These are phyloP conservation scores for Sambucus nigra DNA, from an alignment of 129 eudicot genomes.

Conservation along the genomic window DNA sequence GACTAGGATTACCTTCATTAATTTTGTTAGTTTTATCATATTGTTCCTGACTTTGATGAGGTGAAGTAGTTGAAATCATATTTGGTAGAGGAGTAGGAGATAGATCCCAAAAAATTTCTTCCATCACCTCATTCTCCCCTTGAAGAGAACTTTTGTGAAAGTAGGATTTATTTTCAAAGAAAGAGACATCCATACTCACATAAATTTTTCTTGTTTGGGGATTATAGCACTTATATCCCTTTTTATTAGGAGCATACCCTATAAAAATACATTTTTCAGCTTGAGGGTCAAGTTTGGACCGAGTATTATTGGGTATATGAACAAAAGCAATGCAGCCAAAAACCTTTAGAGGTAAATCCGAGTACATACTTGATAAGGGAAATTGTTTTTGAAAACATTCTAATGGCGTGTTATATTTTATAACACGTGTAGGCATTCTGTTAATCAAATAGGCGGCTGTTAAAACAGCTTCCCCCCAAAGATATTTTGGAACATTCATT, in stretches of 20 bases:
- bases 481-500: background rate
- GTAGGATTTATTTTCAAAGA: too few species aligned
- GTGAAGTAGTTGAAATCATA: too few species aligned
- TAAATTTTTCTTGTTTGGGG: background rate
- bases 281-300: background rate
- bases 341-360: background rate
- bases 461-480: slow-evolving; percentile 4
- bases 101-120: too few species aligned
- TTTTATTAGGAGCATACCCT: background rate
- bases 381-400: background rate
- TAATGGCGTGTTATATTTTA: slow-evolving; percentile 6
- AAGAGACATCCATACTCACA: too few species aligned
- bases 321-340: background rate
- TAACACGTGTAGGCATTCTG: slow-evolving; percentile 1
- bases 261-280: slow-evolving; percentile 1
- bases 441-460: slow-evolving; percentile 7
- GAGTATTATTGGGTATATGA: background rate
- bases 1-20: too few species aligned
- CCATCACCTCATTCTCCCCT: too few species aligned
- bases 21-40: too few species aligned
- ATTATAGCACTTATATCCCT: background rate
- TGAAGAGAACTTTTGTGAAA: too few species aligned
- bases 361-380: background rate
- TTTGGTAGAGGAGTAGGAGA: too few species aligned
- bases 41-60: too few species aligned